Evolutionary conservation across 2,329 filamentous ascomycete species (phyloP).

Genomic region (Triangularia verruculosa): DNA sequence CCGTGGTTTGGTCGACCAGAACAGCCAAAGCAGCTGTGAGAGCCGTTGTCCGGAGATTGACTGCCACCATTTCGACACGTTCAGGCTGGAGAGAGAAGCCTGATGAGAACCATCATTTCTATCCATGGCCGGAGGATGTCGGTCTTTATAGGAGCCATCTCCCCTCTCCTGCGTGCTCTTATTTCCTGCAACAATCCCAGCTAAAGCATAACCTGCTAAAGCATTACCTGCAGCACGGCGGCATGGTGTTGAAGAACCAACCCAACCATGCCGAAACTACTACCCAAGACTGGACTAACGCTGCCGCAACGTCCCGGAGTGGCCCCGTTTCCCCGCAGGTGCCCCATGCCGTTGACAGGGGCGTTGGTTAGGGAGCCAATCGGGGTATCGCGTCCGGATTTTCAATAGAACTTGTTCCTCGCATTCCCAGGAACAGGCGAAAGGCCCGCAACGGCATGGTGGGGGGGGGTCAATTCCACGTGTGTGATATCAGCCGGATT

Average conservation of each 20-base stretch:
- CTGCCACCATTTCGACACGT: background rate
- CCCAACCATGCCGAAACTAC: background rate
- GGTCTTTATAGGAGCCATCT: background rate
- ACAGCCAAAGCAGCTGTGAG: constrained; percentile 9
- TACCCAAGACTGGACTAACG: constrained; percentile 1
- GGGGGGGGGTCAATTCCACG: background rate
- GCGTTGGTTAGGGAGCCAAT: background rate
- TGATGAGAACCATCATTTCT: background rate
- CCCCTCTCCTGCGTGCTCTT: background rate
- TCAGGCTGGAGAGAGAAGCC: constrained; percentile 13
- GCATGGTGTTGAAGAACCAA: background rate
- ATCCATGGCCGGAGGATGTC: background rate
- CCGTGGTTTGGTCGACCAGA: constrained; percentile 6
- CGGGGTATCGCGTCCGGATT: background rate
- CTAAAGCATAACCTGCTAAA: background rate
- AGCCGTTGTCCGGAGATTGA: background rate
- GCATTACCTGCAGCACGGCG: background rate
- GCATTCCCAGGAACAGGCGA: background rate
- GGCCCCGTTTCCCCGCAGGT: background rate
- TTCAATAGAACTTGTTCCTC: background rate
- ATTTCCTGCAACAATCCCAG: background rate
- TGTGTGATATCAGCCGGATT: background rate
- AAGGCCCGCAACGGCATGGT: background rate
- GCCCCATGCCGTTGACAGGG: background rate
- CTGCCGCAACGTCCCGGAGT: background rate